Evolutionary conservation across 805 yeast genomes (phyloP), one percentile per base, ranked within the genome.

Genomic region (Priceomyces castillae): DNA sequence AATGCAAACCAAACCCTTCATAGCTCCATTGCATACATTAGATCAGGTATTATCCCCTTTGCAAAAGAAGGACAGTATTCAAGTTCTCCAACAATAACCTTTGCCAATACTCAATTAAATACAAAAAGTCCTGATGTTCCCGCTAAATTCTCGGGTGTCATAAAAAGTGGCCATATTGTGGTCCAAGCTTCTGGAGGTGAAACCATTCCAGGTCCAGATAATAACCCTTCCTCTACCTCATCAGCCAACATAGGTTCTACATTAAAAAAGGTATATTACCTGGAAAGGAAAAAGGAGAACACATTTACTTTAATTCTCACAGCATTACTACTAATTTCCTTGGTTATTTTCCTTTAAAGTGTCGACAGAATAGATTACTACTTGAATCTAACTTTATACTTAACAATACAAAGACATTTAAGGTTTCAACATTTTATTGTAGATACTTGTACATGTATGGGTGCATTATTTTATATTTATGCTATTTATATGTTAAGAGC

Each of bases 11-110:
- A 19, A 7, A 49, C 59, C n/a, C 66, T 15, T 10, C 31, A 30
- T 28, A 34, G 30, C 28, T 47, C 57, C 12, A 48, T 58, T n/a
- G 62, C 47, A 7, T 46, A 44, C 37, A 67, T 78, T 9, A 26
- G 42, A 30, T 67, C 78, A 0, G 78, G 77, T 3, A 25, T 50
- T 12, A 79, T 80, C 14, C 84, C 84, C 15, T 78, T 72, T 52
- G 84, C 83, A 0, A 60, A 60, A n/a, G 19, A 34, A 1, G 41
- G 35, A 17, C 28, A 34, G 10, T 4, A 16, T 4, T 16, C 48
- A 10, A 30, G 17, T 14, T 30, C 34, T 16, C 34, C 26, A 6
- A 48, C 55, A 6, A 41, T 55, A 7, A 39, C 48, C 4, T 55
- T 40, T 34, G 18, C 43, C 25, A 20, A 39, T 9, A 22, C 16